A percentile compares a stretch with the other conserved stretches of the same genome.
Conservation (phyloP, 2,329 filamentous ascomycete species). For the Curvularia verruculosa region DNA sequence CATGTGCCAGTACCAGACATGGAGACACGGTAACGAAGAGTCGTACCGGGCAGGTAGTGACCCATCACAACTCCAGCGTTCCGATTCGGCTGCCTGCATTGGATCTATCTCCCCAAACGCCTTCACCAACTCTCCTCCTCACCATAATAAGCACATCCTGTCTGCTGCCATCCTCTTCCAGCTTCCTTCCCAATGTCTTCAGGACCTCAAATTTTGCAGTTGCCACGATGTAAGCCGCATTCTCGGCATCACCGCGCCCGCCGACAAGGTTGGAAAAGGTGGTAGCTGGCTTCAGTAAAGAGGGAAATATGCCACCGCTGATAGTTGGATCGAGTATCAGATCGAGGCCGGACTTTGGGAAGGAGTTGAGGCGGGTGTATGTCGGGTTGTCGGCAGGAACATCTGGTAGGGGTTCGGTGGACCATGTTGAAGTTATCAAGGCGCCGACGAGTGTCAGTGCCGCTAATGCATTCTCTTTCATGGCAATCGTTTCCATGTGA, state of each 20-base stretch:
- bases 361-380: constrained; percentile 45
- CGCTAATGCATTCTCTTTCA: constrained; percentile 63
- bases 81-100: constrained; percentile 54
- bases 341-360: constrained; percentile 54
- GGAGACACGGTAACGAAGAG: not conserved
- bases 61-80: constrained; percentile 48
- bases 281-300: constrained; percentile 62
- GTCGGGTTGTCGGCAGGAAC: constrained; percentile 60
- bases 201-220: constrained; percentile 64
- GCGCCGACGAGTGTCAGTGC: constrained; percentile 60
- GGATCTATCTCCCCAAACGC: constrained; percentile 50
- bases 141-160: constrained; percentile 53
- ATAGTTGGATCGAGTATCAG: constrained; percentile 60
- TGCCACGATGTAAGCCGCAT: constrained; percentile 63
- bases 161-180: constrained; percentile 49
- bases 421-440: constrained; percentile 63
- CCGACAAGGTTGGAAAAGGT: constrained; percentile 65
- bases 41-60: not conserved
- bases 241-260: constrained; percentile 62
- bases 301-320: constrained; percentile 59
- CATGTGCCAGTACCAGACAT: not conserved
- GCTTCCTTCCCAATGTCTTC: constrained; percentile 53
- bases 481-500: constrained; percentile 63
- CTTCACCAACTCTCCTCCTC: constrained; percentile 50
- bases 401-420: constrained; percentile 45